Percentiles rank a stretch among this genome's conserved stretches.
These are phyloP conservation scores for Sporothrix globosa DNA, from an alignment of 2,329 filamentous ascomycete species.

Conservation along the genomic window DNA sequence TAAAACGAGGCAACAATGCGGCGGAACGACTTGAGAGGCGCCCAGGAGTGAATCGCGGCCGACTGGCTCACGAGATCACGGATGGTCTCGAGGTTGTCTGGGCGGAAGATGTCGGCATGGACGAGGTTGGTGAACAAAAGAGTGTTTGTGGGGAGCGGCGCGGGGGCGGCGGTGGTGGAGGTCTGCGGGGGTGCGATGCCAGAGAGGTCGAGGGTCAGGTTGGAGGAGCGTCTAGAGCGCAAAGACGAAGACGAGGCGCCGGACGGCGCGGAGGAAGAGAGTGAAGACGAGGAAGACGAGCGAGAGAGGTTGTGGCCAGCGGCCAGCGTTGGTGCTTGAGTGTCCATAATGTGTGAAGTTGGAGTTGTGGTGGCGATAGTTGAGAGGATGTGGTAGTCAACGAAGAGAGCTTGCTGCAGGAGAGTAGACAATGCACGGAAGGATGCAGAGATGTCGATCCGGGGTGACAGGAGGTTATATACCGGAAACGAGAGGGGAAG, in stretches of 20 bases:
- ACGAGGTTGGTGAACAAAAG: conserved; percentile 81
- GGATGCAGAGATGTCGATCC: conserved; percentile 20
- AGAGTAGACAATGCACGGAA: not conserved
- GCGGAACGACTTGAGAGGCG: conserved; percentile 79
- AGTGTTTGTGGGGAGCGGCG: conserved; percentile 75
- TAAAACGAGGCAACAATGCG: conserved; percentile 81
- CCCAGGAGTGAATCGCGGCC: conserved; percentile 76
- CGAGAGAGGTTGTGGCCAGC: conserved; percentile 19
- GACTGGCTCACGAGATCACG: conserved; percentile 69
- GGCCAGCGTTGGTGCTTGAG: conserved; percentile 2
- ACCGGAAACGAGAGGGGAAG: not conserved
- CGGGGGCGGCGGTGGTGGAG: conserved; percentile 43
- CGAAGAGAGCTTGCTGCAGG: not conserved
- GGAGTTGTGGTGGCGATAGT: not conserved
- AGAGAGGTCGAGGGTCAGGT: conserved; percentile 73
- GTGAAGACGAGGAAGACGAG: conserved; percentile 7
- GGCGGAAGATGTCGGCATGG: conserved; percentile 71
- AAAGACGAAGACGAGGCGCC: conserved; percentile 50
- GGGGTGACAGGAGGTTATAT: conserved; percentile 17
- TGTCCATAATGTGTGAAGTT: not conserved
- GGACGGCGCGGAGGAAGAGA: conserved; percentile 39
- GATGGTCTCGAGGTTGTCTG: conserved; percentile 73
- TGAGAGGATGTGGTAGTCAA: not conserved
- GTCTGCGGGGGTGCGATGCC: conserved; percentile 61
- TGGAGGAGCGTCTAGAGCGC: conserved; percentile 42